Evolutionary conservation across 257 asterid genomes (phyloP), one percentile per base, ranked within the genome.

Genomic region (Sherardia arvensis): DNA sequence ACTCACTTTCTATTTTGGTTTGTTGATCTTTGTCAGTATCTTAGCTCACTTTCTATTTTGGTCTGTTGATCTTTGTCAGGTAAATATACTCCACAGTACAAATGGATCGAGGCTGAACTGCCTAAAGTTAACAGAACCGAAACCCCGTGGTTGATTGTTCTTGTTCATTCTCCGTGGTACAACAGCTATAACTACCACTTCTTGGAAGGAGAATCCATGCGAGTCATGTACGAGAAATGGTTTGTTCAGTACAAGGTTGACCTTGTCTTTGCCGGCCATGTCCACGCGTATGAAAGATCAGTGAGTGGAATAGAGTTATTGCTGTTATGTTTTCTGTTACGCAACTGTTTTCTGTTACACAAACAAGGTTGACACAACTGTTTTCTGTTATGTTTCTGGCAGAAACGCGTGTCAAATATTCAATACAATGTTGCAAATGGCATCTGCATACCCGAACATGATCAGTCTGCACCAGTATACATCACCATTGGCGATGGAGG

Each of bases 181-280:
- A 89, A 92, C 73, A 92, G 98, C 88, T 82, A 89, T 78, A 68
- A 66, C 40, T 82, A 83, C 72, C 97, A 89, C 84, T 85, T 62
- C 55, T 79, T 92, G 93, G 99, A 92, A 81, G 99, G 97, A n/a
- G 99, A 92, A 77, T 78, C 85, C 61, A 89, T 92, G 97, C 77
- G 99, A 73, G 96, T 89, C 38, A 79, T 85, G 93, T 92, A 25
- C 8, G 97, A 89, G 71, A 73, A 81, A 0, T 87, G 87, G 95
- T 78, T 92, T 43, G 94, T 92, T 11, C 1, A 84, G 78, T 59
- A 84, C 84, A 87, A 87, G 73, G 99, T 92, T 43, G 99, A 92
- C 59, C 56, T 92, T 23, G 97, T 92, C 23, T 87, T 87, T 67
- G 79, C 99, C 1, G 99, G 99, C 65, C 99, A 89, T 66, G 95